A percentile compares a stretch with the other conserved stretches of the same genome.
phyloP scores from a whole-genome alignment of 768 basidiomycete species.

The Tephrocybe sp. region DNA sequence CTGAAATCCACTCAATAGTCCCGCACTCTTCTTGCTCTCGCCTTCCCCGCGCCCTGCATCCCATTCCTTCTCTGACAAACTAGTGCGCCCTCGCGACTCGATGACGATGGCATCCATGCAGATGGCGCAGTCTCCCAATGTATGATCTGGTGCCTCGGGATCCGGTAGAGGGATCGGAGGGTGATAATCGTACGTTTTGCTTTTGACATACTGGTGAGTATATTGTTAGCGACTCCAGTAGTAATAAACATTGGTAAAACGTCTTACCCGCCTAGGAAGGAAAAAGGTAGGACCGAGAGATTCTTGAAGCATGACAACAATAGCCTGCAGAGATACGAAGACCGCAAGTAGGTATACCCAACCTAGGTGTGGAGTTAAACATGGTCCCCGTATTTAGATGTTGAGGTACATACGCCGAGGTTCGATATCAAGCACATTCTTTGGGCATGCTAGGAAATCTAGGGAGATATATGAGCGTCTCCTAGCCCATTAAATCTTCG shows the following conservation, averaged over 20 bases:
- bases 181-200: slow-evolving; percentile 82
- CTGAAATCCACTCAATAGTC: slow-evolving; percentile 45
- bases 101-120: slow-evolving; percentile 86
- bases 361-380: slow-evolving; percentile 34
- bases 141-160: slow-evolving; percentile 71
- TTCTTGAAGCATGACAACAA: slow-evolving; percentile 71
- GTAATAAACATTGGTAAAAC: slow-evolving; percentile 5
- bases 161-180: slow-evolving; percentile 73
- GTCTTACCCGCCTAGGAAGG: slow-evolving; percentile 67
- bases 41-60: slow-evolving; percentile 23
- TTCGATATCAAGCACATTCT: slow-evolving; percentile 83
- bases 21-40: slow-evolving; percentile 27
- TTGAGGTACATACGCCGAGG: slow-evolving; percentile 55
- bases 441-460: slow-evolving; percentile 85
- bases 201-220: slow-evolving; percentile 49
- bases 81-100: slow-evolving; percentile 38
- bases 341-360: slow-evolving; percentile 65
- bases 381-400: slow-evolving; percentile 1
- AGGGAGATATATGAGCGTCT: not conserved
- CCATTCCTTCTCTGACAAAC: slow-evolving; percentile 33
- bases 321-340: slow-evolving; percentile 64
- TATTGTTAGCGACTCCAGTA: not conserved
- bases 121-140: slow-evolving; percentile 86
- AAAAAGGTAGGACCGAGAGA: slow-evolving; percentile 82
- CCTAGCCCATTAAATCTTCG: not conserved